phyloP scores from a whole-genome alignment of 805 yeast species.

The Huiozyma sinensis region DNA sequence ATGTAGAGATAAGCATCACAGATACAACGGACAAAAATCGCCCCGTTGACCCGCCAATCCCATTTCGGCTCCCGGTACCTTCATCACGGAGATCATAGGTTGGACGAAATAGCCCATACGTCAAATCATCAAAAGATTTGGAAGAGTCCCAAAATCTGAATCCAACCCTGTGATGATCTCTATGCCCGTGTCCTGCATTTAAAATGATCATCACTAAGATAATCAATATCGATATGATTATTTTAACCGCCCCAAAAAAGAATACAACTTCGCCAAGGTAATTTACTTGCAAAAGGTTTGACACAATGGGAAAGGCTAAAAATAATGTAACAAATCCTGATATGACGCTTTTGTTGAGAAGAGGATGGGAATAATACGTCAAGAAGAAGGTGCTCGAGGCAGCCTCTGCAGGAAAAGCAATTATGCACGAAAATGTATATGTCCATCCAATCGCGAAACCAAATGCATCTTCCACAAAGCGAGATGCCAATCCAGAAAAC shows the following conservation, averaged over 20 bases:
- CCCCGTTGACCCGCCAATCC: constrained; percentile 53
- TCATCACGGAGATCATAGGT: constrained; percentile 54
- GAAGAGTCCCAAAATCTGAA: constrained; percentile 57
- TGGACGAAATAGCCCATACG: constrained; percentile 67
- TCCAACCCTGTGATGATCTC: constrained; percentile 36
- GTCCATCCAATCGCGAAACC: constrained; percentile 64
- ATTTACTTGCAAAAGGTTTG: constrained; percentile 59
- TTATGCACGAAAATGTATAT: constrained; percentile 44
- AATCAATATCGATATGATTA: constrained; percentile 41
- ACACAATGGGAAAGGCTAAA: constrained; percentile 33
- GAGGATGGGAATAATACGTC: constrained; percentile 49
- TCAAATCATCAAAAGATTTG: constrained; percentile 32
- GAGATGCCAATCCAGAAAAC: constrained; percentile 49
- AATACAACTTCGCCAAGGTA: constrained; percentile 70
- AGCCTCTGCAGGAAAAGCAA: constrained; percentile 53
- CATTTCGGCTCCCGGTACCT: constrained; percentile 43
- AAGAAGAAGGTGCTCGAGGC: constrained; percentile 53
- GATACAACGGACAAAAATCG: constrained; percentile 49
- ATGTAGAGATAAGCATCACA: constrained; percentile 55
- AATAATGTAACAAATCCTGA: constrained; percentile 63
- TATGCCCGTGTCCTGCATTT: constrained; percentile 36
- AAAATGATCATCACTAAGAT: constrained; percentile 55
- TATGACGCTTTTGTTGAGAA: constrained; percentile 37
- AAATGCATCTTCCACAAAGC: constrained; percentile 55
- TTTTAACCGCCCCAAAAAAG: constrained; percentile 46